Percentiles rank a stretch among this genome's conserved stretches.
Conservation (phyloP, 495 filamentous ascomycete genomes). For the Cudoniella acicularis region DNA sequence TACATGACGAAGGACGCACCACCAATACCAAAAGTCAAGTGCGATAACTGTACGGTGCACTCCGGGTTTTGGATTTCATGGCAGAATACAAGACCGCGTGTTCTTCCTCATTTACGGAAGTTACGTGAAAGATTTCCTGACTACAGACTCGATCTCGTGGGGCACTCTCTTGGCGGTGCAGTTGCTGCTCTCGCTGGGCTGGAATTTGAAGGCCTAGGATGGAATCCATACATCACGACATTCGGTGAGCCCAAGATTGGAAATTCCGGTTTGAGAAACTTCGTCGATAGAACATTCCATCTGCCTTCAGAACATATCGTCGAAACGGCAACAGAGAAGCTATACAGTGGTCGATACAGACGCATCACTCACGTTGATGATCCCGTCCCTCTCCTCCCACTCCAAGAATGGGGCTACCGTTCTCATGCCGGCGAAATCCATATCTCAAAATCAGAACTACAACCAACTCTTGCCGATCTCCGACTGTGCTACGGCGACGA, state of each 20-base stretch:
- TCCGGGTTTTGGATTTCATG: constrained; percentile 84
- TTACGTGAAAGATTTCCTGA: constrained; percentile 52
- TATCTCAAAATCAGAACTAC: constrained; percentile 66
- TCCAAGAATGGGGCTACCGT: constrained; percentile 80
- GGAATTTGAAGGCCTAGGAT: constrained; percentile 66
- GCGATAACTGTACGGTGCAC: constrained; percentile 86
- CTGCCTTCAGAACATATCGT: constrained; percentile 30
- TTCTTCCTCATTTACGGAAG: constrained; percentile 56
- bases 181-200: constrained; percentile 84
- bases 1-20: background rate
- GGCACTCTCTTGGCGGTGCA: constrained; percentile 90
- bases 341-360: constrained; percentile 51
- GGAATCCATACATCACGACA: constrained; percentile 74
- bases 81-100: constrained; percentile 60
- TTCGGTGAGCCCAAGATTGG: constrained; percentile 90
- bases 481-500: constrained; percentile 63
- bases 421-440: constrained; percentile 85
- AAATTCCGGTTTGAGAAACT: constrained; percentile 66
- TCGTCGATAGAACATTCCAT: constrained; percentile 63
- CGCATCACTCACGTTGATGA: constrained; percentile 84
- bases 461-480: constrained; percentile 66
- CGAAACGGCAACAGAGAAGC: background rate
- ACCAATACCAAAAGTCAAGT: constrained; percentile 34
- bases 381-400: constrained; percentile 83
- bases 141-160: constrained; percentile 69